Evolutionary conservation across 1,284 basidiomycete genomes (phyloP), one percentile per base, ranked within the genome.

Genomic region (Trichosporon sp.): DNA sequence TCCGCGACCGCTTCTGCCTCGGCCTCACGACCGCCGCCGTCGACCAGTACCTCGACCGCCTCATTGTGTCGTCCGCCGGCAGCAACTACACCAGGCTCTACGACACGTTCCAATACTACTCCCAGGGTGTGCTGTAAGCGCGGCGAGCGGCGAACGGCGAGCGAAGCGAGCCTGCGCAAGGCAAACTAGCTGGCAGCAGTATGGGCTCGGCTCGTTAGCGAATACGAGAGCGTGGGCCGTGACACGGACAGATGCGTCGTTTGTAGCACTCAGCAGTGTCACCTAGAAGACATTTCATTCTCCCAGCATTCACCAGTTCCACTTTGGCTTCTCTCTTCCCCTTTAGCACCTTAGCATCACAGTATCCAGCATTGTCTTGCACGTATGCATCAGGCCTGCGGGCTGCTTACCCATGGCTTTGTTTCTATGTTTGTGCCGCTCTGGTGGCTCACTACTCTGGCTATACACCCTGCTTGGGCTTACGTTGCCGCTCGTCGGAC

Each of bases 1-100:
- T 99, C 65, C 88, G 94, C 65, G 96, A 99, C 67, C 89, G 97
- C 7, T 98, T 99, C 86, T 93, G 97, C 75, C 90, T 97, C 31
- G 90, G 90, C 9, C 85, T 98, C 62, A 95, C 94, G 0, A 91
- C 94, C 72, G 87, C 90, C 0, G 88, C 95, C 56, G 90, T 95
- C 58, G 92, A 91, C 70, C 93, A 95, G 64, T 90, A 97, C 78
- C 88, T 97, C 53, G 93, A 97, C 73, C 86, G 90, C 56, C 85
- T 98, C 62, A 91, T 98, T 72, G 90, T 96, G 71, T 90, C 87
- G 66, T 95, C 92, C 1, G 84, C 95, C 44, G 93, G 92, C n/a
- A 95, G 92, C 42, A 90, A 92, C 74, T 97, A 93, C 90, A 96
- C 93, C 47, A 87, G 92, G 72, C 81, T 97, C 63, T 97, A 97